These are phyloP conservation scores for Claviceps maximensis DNA, from an alignment of 2,329 filamentous ascomycete genomes.

Conservation along the genomic window DNA sequence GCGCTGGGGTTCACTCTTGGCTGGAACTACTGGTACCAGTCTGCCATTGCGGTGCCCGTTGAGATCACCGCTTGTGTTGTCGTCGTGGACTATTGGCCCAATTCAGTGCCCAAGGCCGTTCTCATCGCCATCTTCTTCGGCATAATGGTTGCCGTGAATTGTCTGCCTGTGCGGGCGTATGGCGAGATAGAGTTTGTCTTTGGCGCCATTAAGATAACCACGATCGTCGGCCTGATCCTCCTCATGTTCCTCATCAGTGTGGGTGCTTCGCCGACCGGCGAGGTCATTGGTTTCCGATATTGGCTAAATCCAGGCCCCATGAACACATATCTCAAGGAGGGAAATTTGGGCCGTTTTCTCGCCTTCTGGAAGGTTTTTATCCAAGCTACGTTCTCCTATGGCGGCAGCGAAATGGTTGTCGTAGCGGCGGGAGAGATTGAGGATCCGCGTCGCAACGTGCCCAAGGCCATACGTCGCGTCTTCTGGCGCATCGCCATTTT, in stretches of 20 bases:
- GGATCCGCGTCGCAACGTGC: constrained; percentile 22
- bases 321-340: not conserved
- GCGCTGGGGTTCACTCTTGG: not conserved
- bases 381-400: not conserved
- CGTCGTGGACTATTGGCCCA: not conserved
- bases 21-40: not conserved
- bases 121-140: not conserved
- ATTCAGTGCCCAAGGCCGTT: not conserved
- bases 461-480: constrained; percentile 19
- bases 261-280: not conserved
- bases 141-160: not conserved
- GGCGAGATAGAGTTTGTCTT: not conserved
- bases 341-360: not conserved
- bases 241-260: not conserved
- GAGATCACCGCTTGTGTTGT: not conserved
- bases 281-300: not conserved
- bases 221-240: not conserved
- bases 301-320: not conserved
- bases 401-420: not conserved
- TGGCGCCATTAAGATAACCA: not conserved
- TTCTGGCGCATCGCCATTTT: constrained; percentile 24
- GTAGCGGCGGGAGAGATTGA: constrained; percentile 1
- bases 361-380: not conserved
- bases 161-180: not conserved
- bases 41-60: not conserved